Conservation (phyloP, 1,139 yeast species). For the Sugiyamaella novakii region DNA sequence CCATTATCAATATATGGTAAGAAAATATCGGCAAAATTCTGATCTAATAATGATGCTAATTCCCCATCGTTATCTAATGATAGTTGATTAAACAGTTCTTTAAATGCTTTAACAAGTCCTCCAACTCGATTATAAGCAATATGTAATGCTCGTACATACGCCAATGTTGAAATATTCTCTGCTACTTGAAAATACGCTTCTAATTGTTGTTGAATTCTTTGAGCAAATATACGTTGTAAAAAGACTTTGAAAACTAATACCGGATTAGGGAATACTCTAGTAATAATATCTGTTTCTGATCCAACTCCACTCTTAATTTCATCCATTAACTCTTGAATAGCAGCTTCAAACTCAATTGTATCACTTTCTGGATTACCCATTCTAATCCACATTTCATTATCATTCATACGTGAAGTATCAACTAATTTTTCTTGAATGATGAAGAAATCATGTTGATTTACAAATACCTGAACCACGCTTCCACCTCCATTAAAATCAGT, state of each 20-base stretch:
- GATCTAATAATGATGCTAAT: slow-evolving; percentile 65
- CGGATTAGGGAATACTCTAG: slow-evolving; percentile 69
- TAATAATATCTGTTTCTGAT: slow-evolving; percentile 72
- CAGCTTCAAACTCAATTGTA: slow-evolving; percentile 45
- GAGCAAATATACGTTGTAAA: slow-evolving; percentile 77
- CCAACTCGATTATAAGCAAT: slow-evolving; percentile 61
- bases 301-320: slow-evolving; percentile 54
- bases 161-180: slow-evolving; percentile 62
- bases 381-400: slow-evolving; percentile 50
- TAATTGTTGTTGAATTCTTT: slow-evolving; percentile 66
- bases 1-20: slow-evolving; percentile 68
- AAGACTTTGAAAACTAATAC: slow-evolving; percentile 69
- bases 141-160: slow-evolving; percentile 78
- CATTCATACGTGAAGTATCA: slow-evolving; percentile 42
- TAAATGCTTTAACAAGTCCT: slow-evolving; percentile 66
- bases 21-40: slow-evolving; percentile 70
- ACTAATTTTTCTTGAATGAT: slow-evolving; percentile 52
- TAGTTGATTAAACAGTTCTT: slow-evolving; percentile 51
- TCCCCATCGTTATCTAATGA: slow-evolving; percentile 49
- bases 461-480: slow-evolving; percentile 79
- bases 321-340: slow-evolving; percentile 45
- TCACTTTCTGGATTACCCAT: slow-evolving; percentile 51
- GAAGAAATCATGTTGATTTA: slow-evolving; percentile 76
- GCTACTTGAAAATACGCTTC: slow-evolving; percentile 66
- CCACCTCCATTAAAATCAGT: slow-evolving; percentile 84